A percentile compares a stretch with the other conserved stretches of the same genome.
These are phyloP conservation scores for Neohortaea acidophila DNA, from an alignment of 495 filamentous ascomycete genomes.

Conservation along the genomic window DNA sequence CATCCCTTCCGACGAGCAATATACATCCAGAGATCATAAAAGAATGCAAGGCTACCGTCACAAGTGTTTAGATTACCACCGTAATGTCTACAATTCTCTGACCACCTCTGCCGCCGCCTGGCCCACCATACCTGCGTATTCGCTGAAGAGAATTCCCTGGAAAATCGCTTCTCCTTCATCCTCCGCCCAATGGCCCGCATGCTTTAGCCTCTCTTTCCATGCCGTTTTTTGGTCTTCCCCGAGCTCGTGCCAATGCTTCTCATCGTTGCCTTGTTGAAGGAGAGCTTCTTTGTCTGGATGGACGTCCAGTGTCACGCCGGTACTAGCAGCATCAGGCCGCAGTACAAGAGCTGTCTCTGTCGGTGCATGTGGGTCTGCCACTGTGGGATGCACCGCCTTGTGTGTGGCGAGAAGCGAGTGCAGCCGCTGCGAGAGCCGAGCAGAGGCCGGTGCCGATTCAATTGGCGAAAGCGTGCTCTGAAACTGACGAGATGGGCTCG, in stretches of 20 bases:
- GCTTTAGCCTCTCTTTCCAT: constrained; percentile 55
- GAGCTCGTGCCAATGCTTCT: constrained; percentile 52
- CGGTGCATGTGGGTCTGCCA: neutral
- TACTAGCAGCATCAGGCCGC: constrained; percentile 2
- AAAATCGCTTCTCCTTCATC: constrained; percentile 8
- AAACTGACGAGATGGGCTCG: neutral
- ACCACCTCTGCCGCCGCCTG: constrained; percentile 26
- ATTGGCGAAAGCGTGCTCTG: constrained; percentile 4
- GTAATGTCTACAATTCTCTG: neutral
- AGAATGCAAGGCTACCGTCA: too few species aligned
- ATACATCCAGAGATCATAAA: too few species aligned
- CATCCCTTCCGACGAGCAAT: too few species aligned
- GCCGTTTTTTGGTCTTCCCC: constrained; percentile 36
- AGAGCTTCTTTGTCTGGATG: constrained; percentile 23
- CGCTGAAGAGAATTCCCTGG: constrained; percentile 46
- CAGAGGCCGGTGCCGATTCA: neutral
- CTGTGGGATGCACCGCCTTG: neutral
- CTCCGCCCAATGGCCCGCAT: constrained; percentile 36
- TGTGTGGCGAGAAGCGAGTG: neutral
- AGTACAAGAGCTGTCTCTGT: constrained; percentile 16
- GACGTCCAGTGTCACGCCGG: constrained; percentile 17
- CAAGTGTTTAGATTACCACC: too few species aligned
- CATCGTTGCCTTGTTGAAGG: constrained; percentile 33
- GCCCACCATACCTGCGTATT: constrained; percentile 43
- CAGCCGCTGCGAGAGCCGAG: neutral